Conservation (phyloP, 2,329 filamentous ascomycete species). For the Aspergillus oerlinghausenensis region DNA sequence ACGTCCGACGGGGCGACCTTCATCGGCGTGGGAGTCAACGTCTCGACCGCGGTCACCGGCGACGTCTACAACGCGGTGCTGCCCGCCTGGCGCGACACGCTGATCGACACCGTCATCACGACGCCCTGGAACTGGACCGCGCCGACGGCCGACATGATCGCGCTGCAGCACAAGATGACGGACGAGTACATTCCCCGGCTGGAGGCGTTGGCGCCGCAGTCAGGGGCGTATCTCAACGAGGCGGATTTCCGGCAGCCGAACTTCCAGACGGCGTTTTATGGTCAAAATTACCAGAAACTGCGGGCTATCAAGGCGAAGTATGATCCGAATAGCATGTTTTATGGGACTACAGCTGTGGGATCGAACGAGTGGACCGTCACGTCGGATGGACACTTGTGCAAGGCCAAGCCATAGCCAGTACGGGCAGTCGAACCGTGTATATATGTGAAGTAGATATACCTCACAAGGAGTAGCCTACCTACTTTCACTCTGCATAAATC, state of each 20-base stretch:
- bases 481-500: no score
- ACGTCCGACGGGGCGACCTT: conserved; percentile 30
- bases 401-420: no score
- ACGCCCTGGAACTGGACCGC: conserved; percentile 37
- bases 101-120: conserved; percentile 35
- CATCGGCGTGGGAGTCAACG: conserved; percentile 37
- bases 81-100: conserved; percentile 41
- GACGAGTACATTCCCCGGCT: conserved; percentile 35
- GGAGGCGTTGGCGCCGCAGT: conserved; percentile 32
- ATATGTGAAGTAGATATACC: no score
- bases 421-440: no score
- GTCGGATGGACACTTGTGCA: conserved; percentile 38
- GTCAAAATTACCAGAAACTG: conserved; percentile 36
- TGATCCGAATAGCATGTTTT: conserved; percentile 40
- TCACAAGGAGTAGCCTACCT: no score
- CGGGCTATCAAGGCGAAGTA: conserved; percentile 38
- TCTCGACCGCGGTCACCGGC: conserved; percentile 29
- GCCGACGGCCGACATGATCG: conserved; percentile 28
- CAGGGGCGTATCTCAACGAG: conserved; percentile 42
- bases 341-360: conserved; percentile 45
- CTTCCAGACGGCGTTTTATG: conserved; percentile 41
- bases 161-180: conserved; percentile 36
- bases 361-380: conserved; percentile 46
- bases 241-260: conserved; percentile 38
- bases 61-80: conserved; percentile 43